These are phyloP conservation scores for Jaapia argillacea DNA, from an alignment of 768 basidiomycete species.

Conservation along the genomic window DNA sequence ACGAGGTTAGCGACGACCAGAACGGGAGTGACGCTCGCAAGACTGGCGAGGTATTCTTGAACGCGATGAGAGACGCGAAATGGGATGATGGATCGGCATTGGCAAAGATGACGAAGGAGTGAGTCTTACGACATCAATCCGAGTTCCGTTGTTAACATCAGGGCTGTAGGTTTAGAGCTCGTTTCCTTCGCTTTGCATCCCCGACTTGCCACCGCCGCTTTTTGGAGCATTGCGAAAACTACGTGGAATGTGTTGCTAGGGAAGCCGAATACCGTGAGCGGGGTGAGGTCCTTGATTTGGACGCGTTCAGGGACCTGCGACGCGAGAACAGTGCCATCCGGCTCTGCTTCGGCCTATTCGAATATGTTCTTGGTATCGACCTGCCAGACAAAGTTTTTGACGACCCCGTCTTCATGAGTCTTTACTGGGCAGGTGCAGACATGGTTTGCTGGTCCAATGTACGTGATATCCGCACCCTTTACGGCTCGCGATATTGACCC, in stretches of 20 bases:
- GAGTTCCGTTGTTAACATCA: constrained; percentile 1
- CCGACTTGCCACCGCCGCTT: constrained; percentile 41
- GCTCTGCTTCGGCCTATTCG: constrained; percentile 56
- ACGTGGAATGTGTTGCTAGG: constrained; percentile 45
- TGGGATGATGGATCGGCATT: constrained; percentile 52
- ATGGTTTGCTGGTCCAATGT: constrained; percentile 70
- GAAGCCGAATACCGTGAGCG: constrained; percentile 59
- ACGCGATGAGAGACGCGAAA: constrained; percentile 42
- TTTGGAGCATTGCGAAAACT: constrained; percentile 40
- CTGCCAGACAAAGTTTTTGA: constrained; percentile 54
- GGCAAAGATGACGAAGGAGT: constrained; percentile 59
- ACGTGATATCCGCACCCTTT: constrained; percentile 12
- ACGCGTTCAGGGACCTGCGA: constrained; percentile 45
- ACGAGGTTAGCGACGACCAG: constrained; percentile 65
- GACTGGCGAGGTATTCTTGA: constrained; percentile 45
- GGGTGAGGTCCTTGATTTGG: constrained; percentile 43
- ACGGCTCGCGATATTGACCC: not conserved
- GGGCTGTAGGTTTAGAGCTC: constrained; percentile 46
- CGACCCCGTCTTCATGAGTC: constrained; percentile 40
- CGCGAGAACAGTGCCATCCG: constrained; percentile 65
- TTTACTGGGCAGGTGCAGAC: constrained; percentile 57
- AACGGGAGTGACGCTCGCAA: constrained; percentile 43
- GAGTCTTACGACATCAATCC: too few relatives aligned
- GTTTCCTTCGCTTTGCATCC: constrained; percentile 35
- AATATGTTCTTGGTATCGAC: constrained; percentile 55